Percentiles rank a stretch among this genome's conserved stretches.
phyloP scores from a whole-genome alignment of 768 basidiomycete species.

The Mycena pura region DNA sequence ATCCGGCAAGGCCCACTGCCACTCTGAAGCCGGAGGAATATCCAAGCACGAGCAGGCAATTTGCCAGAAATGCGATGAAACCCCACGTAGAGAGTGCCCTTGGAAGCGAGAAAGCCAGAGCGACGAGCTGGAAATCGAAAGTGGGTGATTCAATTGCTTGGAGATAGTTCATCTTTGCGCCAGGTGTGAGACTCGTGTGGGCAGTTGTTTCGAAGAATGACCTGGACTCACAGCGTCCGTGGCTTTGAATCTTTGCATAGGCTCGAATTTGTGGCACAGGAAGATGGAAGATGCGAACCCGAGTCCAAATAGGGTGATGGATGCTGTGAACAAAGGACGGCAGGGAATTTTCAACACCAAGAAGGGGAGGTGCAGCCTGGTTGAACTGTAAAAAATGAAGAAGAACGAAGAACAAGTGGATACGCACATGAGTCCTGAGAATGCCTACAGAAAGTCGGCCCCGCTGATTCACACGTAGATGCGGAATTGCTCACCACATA shows the following conservation, averaged over 20 bases:
- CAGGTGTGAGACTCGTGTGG: not conserved
- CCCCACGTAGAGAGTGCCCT: conserved; percentile 60
- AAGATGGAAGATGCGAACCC: conserved; percentile 42
- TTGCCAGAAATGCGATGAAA: conserved; percentile 33
- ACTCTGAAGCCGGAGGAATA: not conserved
- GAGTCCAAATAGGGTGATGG: conserved; percentile 37
- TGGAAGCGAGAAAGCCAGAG: conserved; percentile 61
- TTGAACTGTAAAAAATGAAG: not conserved
- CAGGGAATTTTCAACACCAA: conserved; percentile 37
- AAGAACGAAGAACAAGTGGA: not conserved
- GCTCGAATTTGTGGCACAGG: conserved; percentile 45
- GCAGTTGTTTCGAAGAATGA: not conserved
- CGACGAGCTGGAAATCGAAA: conserved; percentile 53
- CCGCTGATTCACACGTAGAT: conserved; percentile 20
- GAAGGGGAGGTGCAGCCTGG: conserved; percentile 43
- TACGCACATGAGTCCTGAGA: conserved; percentile 9
- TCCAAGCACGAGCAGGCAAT: not conserved
- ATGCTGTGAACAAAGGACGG: conserved; percentile 35
- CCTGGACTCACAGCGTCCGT: conserved; percentile 47
- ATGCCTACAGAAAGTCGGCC: conserved; percentile 26
- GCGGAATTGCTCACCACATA: conserved; percentile 42
- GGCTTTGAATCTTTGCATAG: conserved; percentile 42
- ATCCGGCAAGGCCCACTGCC: not conserved
- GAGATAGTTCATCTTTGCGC: conserved; percentile 42
- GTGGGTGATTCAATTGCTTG: conserved; percentile 40